Base-by-base conservation (phyloP, 2,329 filamentous ascomycete genomes). In the Elsinoe batatas region DNA sequence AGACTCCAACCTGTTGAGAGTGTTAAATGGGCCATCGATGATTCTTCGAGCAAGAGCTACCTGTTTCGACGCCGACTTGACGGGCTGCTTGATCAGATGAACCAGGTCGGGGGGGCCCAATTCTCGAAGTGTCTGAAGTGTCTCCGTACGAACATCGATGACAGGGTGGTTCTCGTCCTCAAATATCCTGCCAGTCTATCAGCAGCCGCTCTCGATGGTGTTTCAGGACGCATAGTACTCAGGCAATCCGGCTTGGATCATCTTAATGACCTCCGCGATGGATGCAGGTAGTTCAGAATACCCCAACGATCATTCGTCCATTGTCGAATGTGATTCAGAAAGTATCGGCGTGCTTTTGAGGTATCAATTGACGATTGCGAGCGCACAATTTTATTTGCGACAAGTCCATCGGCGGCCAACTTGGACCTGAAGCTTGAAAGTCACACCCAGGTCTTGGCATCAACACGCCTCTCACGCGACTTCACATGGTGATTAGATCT, bases 81-180 rank as follows among this genome's bases (percentile, higher is more conserved):
- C 74, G 10, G 80, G 78, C 65, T 83, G 81, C 68, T 96, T 97
- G 64, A 95, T 82, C 57, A 98, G 80, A 73, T 98, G 93, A 37
- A 97, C 91, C 26, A 98, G 80, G 72, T 98, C 93, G 54, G 93
- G 93, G 22, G 93, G 93, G 40, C 93, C 93, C 57, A 98, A 81
- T 78, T 98, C 93, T 67, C 93, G 87, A 60, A 98, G 79, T 47
- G 83, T 82, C 62, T 86, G 79, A 37, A 98, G 80, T 42, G 87
- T 87, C 68, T 98, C 93, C 64, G 91, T 95, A 70, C 93, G 85
- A 64, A 90, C 84, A 68, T 96, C 91, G 70, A 96, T 85, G 53
- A 91, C 88, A 64, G 95, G 89, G 68, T 95, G 87, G 59, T 94
- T 80, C 61, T 93, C 82, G 72, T 96, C 90, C 75, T 98, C 93